Conservation (phyloP, 768 basidiomycete species). For the Hypsizygus marmoreus region DNA sequence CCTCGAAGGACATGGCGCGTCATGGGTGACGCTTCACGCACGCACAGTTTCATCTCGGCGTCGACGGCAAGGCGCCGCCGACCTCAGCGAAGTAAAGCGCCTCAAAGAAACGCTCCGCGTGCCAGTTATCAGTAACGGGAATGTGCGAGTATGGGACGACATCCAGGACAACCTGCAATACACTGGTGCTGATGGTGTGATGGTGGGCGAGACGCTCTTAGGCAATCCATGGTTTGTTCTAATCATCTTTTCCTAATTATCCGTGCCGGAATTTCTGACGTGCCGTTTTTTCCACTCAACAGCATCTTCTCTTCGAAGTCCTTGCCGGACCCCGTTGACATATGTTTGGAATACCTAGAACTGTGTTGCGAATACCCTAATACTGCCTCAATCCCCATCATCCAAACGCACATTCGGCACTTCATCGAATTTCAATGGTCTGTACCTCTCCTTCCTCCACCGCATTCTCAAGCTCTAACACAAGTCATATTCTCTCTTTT, state of each 20-base stretch:
- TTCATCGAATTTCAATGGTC: constrained; percentile 73
- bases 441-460: constrained; percentile 21
- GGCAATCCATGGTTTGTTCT: constrained; percentile 66
- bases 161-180: constrained; percentile 50
- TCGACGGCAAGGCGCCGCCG: constrained; percentile 73
- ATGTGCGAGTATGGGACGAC: constrained; percentile 65
- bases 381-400: constrained; percentile 47
- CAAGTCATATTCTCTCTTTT: no score
- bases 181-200: constrained; percentile 72
- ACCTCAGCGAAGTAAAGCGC: constrained; percentile 57
- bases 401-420: constrained; percentile 67
- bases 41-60: constrained; percentile 69
- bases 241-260: not conserved
- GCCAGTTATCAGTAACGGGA: constrained; percentile 78
- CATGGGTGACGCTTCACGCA: constrained; percentile 75
- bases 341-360: constrained; percentile 70
- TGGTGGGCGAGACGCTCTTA: constrained; percentile 80
- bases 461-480: no score
- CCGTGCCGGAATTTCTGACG: constrained; percentile 8
- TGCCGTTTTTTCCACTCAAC: not conserved
- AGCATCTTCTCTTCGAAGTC: constrained; percentile 62
- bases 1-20: constrained; percentile 65
- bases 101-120: constrained; percentile 54
- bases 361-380: constrained; percentile 55
- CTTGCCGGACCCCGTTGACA: constrained; percentile 62